phyloP scores from a whole-genome alignment of 345 rosid genomes.

The Microcos paniculata region DNA sequence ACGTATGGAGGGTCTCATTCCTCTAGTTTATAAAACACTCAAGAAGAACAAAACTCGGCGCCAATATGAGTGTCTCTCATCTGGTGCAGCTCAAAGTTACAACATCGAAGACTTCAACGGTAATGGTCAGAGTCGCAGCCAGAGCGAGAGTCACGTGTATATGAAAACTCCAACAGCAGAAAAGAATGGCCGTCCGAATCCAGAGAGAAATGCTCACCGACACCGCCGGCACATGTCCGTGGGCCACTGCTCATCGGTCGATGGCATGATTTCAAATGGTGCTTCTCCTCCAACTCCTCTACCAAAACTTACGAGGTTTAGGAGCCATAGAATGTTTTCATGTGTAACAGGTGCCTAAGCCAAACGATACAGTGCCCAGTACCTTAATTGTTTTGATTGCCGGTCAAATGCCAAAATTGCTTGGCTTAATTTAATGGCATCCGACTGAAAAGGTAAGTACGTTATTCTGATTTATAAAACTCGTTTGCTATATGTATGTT shows the following conservation, averaged over 20 bases:
- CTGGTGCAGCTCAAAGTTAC: conserved; percentile 41
- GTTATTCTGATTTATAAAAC: background rate
- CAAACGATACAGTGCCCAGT: conserved; percentile 13
- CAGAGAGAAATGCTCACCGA: background rate
- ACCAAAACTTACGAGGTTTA: conserved; percentile 46
- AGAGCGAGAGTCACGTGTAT: background rate
- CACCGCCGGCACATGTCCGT: conserved; percentile 51
- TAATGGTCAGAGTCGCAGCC: conserved; percentile 14
- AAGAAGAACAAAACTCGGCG: conserved; percentile 61
- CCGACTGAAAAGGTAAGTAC: background rate
- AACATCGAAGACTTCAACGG: conserved; percentile 29
- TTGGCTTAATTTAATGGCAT: background rate
- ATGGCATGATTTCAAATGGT: background rate
- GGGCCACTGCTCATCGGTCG: conserved; percentile 29
- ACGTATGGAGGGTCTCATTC: conserved; percentile 84
- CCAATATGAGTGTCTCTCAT: conserved; percentile 69
- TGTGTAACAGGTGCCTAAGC: conserved; percentile 40
- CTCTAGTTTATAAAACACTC: conserved; percentile 62
- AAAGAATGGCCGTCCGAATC: background rate
- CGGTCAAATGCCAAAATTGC: background rate
- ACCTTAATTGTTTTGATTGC: background rate
- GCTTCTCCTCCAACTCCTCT: conserved; percentile 20
- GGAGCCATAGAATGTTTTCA: conserved; percentile 68
- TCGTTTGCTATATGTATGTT: background rate
- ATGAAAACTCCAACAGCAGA: background rate